Conservation (phyloP, 2,329 filamentous ascomycete genomes). For the Aspergillus novofumigatus region DNA sequence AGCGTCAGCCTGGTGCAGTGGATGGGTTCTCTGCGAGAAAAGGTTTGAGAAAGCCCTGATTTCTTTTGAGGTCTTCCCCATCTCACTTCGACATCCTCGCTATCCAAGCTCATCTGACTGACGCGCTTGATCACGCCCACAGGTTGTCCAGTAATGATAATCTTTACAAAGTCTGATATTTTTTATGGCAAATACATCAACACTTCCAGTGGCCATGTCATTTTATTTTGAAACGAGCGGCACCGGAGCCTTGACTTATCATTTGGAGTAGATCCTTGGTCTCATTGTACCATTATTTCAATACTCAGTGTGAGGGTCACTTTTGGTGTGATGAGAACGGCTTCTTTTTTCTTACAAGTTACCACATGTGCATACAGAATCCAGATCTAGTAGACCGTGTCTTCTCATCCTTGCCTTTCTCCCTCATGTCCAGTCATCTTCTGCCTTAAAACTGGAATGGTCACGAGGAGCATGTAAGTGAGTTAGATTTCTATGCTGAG, state of each 20-base stretch:
- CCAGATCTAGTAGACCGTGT: background rate
- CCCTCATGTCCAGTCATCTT: background rate
- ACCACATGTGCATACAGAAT: background rate
- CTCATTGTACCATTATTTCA: background rate
- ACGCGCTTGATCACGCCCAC: constrained; percentile 19
- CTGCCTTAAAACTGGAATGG: background rate
- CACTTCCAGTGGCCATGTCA: constrained; percentile 15
- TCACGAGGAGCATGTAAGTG: background rate
- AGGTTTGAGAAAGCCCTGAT: constrained; percentile 57
- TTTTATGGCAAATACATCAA: constrained; percentile 2
- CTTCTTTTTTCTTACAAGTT: background rate
- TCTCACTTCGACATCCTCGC: constrained; percentile 4
- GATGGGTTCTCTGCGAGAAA: constrained; percentile 87
- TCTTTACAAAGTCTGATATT: constrained; percentile 10
- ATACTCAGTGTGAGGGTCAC: background rate
- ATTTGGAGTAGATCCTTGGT: background rate
- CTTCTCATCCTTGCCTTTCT: background rate
- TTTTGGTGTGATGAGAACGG: background rate
- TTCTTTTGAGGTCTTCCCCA: constrained; percentile 9
- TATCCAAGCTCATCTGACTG: constrained; percentile 18
- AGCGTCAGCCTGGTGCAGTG: constrained; percentile 89
- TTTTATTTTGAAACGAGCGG: constrained; percentile 1
- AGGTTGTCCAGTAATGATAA: constrained; percentile 32
- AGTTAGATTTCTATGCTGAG: background rate
- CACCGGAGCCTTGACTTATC: background rate